A percentile compares a stretch with the other conserved stretches of the same genome.
phyloP scores from a whole-genome alignment of 2,329 filamentous ascomycete species.

The Penicillium sp. region DNA sequence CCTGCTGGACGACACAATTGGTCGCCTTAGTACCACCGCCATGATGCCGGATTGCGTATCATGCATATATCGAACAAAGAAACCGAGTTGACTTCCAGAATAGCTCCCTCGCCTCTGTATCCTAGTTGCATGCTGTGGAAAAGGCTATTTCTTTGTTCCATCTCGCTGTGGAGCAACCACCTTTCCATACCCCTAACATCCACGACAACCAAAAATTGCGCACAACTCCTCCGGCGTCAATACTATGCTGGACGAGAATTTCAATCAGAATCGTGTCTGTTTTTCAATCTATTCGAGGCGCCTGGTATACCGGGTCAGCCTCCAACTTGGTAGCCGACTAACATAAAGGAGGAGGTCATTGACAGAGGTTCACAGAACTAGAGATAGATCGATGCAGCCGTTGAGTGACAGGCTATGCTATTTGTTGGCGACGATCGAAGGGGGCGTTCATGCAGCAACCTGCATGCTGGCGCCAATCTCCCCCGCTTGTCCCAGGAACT shows the following conservation, averaged over 20 bases:
- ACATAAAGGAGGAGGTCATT: not conserved
- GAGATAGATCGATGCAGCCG: not conserved
- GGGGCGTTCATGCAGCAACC: not conserved
- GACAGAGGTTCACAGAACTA: not conserved
- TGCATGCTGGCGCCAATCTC: not conserved
- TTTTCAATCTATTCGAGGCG: not conserved
- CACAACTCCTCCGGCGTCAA: too few relatives aligned
- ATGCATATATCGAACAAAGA: not conserved
- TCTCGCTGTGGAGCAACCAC: too few relatives aligned
- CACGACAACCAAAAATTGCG: too few relatives aligned
- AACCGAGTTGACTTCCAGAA: not conserved
- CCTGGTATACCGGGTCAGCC: not conserved
- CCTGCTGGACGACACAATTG: not conserved
- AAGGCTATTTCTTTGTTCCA: too few relatives aligned
- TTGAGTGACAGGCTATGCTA: not conserved
- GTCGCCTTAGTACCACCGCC: not conserved
- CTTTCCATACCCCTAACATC: too few relatives aligned
- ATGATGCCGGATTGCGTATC: not conserved
- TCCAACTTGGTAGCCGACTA: not conserved
- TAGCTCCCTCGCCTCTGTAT: too few relatives aligned
- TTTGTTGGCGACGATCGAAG: not conserved
- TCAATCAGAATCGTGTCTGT: too few relatives aligned
- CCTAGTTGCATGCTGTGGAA: not conserved
- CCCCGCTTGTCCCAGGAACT: not conserved
- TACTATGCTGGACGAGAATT: too few relatives aligned